Conservation (phyloP, 148 eudicot genomes). For the Camellia japonica region DNA sequence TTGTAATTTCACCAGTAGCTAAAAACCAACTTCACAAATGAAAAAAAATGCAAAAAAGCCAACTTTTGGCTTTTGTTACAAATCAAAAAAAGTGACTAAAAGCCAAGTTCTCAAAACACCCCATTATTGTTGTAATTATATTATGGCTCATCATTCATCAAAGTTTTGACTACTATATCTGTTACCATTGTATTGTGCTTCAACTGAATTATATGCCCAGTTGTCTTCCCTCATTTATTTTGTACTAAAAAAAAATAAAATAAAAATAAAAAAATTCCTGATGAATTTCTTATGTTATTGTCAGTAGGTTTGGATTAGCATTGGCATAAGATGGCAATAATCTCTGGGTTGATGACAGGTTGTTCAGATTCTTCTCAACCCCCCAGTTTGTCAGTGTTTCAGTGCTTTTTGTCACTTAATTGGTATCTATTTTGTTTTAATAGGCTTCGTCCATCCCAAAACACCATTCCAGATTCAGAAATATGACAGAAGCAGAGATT, state of each 20-base stretch:
- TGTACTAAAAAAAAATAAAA: no score
- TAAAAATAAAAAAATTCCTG: background rate
- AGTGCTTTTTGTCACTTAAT: background rate
- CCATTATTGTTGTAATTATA: background rate
- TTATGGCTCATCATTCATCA: background rate
- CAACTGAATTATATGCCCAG: background rate
- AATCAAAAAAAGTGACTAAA: no score
- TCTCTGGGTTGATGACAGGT: slow-evolving; percentile 22
- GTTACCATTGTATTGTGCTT: no score
- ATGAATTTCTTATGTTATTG: background rate
- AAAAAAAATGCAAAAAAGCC: no score
- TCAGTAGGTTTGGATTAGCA: background rate
- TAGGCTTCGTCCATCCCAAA: slow-evolving; percentile 31
- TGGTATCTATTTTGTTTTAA: background rate
- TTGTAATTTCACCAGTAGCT: no score
- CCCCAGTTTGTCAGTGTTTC: background rate
- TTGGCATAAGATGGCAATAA: slow-evolving; percentile 23
- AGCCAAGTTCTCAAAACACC: no score
- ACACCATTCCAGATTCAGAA: slow-evolving; percentile 14
- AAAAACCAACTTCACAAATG: no score
- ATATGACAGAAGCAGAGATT: slow-evolving; percentile 16
- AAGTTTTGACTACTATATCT: no score
- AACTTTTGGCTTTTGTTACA: no score
- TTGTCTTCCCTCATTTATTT: background rate
- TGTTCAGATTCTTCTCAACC: slow-evolving; percentile 27